Evolutionary conservation across 2,329 filamentous ascomycete species (phyloP).

Genomic region (Colletotrichum paranaense): DNA sequence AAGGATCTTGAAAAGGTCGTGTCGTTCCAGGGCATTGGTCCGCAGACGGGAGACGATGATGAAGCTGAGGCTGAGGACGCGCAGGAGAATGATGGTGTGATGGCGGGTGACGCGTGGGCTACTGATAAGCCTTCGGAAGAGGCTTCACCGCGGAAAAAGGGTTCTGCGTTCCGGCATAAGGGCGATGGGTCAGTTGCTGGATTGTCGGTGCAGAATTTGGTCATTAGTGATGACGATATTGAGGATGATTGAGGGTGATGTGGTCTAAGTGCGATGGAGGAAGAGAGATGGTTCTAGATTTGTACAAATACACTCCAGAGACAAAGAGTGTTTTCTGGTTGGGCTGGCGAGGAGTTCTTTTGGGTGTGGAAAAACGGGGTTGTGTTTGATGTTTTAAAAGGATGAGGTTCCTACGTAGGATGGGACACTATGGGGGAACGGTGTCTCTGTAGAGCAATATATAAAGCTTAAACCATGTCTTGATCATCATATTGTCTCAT

Average conservation of each 20-base stretch:
- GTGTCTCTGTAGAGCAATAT: not conserved
- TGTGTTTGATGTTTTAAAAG: rapidly evolving
- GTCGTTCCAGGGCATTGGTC: conserved; percentile 69
- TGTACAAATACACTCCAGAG: not conserved
- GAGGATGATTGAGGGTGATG: conserved; percentile 63
- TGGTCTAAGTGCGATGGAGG: not conserved
- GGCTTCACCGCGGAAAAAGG: conserved; percentile 60
- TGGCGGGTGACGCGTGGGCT: conserved; percentile 64
- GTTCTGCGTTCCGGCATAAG: conserved; percentile 49
- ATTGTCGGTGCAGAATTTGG: conserved; percentile 71
- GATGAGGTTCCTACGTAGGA: rapidly evolving
- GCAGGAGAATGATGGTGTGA: conserved; percentile 45
- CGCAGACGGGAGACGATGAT: conserved; percentile 59
- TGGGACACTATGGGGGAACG: not conserved
- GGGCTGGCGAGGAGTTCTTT: not conserved
- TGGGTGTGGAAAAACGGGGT: not conserved
- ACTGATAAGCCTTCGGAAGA: conserved; percentile 71
- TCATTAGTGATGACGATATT: conserved; percentile 87
- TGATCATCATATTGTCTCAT: not conserved
- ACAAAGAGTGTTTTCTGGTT: too few species aligned
- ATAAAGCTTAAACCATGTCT: not conserved
- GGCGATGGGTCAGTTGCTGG: conserved; percentile 49
- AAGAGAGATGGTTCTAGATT: not conserved
- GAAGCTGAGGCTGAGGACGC: conserved; percentile 55
- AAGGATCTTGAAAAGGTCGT: conserved; percentile 76